Conservation (phyloP, 495 filamentous ascomycete genomes). For the Penicillium longicatenatum region DNA sequence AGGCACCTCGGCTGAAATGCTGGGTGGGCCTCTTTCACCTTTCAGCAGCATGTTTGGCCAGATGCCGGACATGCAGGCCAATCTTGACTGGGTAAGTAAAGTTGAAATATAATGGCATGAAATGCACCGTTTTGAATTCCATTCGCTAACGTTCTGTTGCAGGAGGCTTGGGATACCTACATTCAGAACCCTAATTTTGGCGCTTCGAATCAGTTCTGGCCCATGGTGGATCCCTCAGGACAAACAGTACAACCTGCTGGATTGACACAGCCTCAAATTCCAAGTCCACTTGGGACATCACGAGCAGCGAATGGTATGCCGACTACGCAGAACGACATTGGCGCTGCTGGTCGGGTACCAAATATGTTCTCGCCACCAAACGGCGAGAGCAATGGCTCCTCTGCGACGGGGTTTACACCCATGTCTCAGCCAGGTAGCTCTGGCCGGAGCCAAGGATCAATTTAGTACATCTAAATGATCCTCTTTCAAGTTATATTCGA, state of each 20-base stretch:
- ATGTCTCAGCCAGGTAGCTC: conserved; percentile 17
- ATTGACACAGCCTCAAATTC: conserved; percentile 18
- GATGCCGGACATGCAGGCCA: conserved; percentile 63
- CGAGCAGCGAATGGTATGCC: conserved; percentile 11
- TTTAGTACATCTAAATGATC: background rate
- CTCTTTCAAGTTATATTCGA: background rate
- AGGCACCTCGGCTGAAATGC: conserved; percentile 31
- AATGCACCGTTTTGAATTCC: background rate
- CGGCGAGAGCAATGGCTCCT: conserved; percentile 17
- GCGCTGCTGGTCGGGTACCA: conserved; percentile 9
- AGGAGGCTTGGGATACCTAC: conserved; percentile 61
- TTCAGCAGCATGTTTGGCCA: conserved; percentile 58
- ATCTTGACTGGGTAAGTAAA: conserved; percentile 78
- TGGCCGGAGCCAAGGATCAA: conserved; percentile 12
- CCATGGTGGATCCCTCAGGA: conserved; percentile 40
- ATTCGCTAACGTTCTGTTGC: conserved; percentile 4
- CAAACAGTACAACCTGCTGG: conserved; percentile 24
- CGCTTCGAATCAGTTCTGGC: conserved; percentile 48
- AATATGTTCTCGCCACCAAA: conserved; percentile 22
- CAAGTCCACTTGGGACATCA: conserved; percentile 17
- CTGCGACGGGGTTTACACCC: conserved; percentile 21
- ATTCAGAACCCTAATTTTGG: conserved; percentile 55
- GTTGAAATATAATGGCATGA: background rate
- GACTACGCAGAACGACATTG: conserved; percentile 9
- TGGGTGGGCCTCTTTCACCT: conserved; percentile 47